Base-by-base conservation (phyloP, 2,329 filamentous ascomycete genomes). In the Cladosporium halotolerans region DNA sequence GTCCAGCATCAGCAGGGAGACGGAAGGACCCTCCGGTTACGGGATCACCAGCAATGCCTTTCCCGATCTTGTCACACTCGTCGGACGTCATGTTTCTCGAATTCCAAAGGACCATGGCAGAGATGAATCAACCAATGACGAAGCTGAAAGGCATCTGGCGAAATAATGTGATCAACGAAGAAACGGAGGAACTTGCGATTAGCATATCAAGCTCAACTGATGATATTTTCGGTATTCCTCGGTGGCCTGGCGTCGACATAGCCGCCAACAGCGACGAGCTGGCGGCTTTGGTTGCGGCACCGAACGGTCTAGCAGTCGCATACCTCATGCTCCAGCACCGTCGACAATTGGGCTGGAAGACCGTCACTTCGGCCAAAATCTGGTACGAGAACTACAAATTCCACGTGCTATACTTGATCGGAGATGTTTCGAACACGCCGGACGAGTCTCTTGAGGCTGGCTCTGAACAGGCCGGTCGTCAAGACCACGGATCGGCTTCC, bases 21-120 rank as follows among this genome's bases (percentile, higher is more conserved):
- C n/a, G 31, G 9, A 36, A 47, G 32, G 33, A 28, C 10, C 34
- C 45, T 28, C 48, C 45, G 9, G 50, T 58, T 14, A 49, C 19
- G 7, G 54, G 52, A 4, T 48, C 14, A 2, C 28, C 42, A 11
- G 5, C 23, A 28, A 53, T 41, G 7, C 43, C 50, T 16, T 57
- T 19, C 23, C 39, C 55, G 10, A 31, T 34, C 2, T 19, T 58
- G n/a, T 38, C 45, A 9, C 54, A 45, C 9, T 55, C 43, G 44
- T 58, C 55, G 3, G 58, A 60, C 42, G 43, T 58, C 34, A 41
- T 45, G 9, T 60, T 50, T n/a, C 49, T 60, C n/a, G 43, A 56
- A 16, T 57, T 43, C 9, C 53, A 47, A 19, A 39, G 54, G 34
- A 11, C 57, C 11, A 51, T 51, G 28, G 36, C 33, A 16, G 23